Evolutionary conservation across 2,329 filamentous ascomycete genomes (phyloP).

Genomic region (Davidsoniella eucalypti): DNA sequence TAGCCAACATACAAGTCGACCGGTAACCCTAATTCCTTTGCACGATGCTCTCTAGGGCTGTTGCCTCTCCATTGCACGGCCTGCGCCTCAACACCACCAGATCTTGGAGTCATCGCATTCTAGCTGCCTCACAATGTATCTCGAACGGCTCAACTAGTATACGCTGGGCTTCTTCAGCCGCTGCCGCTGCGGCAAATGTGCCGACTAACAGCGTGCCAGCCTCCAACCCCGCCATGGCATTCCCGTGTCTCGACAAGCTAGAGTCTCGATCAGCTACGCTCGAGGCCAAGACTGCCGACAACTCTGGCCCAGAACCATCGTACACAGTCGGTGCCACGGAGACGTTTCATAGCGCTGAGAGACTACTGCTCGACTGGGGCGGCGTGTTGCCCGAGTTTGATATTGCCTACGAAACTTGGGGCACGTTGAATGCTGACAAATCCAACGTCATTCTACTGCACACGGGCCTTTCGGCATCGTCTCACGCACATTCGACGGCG

Average conservation of each 20-base stretch:
- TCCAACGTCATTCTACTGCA: conserved; percentile 85
- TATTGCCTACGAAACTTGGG: conserved; percentile 90
- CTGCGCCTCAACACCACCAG: background rate
- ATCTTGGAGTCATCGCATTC: background rate
- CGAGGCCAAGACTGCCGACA: conserved; percentile 31
- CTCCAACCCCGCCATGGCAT: conserved; percentile 74
- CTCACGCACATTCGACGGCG: conserved; percentile 84
- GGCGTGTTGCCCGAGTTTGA: conserved; percentile 79
- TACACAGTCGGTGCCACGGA: conserved; percentile 84
- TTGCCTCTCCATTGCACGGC: conserved; percentile 1
- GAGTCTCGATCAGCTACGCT: conserved; percentile 65
- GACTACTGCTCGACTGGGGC: conserved; percentile 83
- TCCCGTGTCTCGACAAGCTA: conserved; percentile 75
- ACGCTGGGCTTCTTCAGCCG: background rate
- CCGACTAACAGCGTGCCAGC: conserved; percentile 19
- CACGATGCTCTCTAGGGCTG: conserved; percentile 5
- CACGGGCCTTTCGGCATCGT: conserved; percentile 91
- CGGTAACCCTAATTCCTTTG: background rate
- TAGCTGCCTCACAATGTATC: too few species aligned
- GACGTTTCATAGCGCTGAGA: conserved; percentile 54
- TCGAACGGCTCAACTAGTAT: too few species aligned
- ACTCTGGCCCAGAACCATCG: conserved; percentile 74
- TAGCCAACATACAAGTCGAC: background rate
- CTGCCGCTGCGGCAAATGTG: background rate
- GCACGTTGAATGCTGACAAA: conserved; percentile 57